These are phyloP conservation scores for Lophium mytilinum DNA, from an alignment of 495 filamentous ascomycete species.

Conservation along the genomic window DNA sequence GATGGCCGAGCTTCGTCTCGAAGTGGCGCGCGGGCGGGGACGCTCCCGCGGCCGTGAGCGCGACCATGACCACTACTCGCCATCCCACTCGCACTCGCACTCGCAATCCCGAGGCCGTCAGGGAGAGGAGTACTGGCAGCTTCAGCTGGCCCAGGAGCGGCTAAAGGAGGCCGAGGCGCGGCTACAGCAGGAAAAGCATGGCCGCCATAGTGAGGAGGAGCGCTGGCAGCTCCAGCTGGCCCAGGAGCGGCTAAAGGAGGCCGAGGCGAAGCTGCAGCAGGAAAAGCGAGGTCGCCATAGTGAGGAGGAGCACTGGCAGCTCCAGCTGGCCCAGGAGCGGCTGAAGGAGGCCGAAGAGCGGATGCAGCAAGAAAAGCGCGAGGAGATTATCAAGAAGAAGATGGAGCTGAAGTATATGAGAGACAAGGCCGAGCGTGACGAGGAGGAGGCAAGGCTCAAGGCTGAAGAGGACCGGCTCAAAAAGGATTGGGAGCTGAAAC, in stretches of 20 bases:
- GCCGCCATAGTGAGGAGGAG: not conserved
- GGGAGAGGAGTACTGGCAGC: constrained; percentile 13
- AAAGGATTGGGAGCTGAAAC: constrained; percentile 16
- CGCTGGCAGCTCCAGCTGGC: constrained; percentile 15
- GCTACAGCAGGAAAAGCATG: not conserved
- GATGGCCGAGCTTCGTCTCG: constrained; percentile 22
- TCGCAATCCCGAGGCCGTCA: constrained; percentile 8
- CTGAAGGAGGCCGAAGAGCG: constrained; percentile 16
- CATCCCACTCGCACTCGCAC: constrained; percentile 3
- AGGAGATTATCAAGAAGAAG: constrained; percentile 21
- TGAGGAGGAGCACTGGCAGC: constrained; percentile 1
- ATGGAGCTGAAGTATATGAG: constrained; percentile 16
- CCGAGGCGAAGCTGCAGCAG: not conserved
- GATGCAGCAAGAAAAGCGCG: constrained; percentile 12
- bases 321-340: constrained; percentile 4
- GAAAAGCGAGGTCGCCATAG: not conserved
- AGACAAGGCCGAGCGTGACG: constrained; percentile 7
- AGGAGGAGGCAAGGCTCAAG: constrained; percentile 15
- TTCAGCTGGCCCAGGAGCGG: constrained; percentile 14
- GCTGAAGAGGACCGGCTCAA: constrained; percentile 12
- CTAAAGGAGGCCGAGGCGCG: constrained; percentile 1
- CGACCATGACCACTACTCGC: constrained; percentile 11
- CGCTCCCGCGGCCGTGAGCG: constrained; percentile 24
- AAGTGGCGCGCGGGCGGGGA: constrained; percentile 11
- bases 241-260: constrained; percentile 10